A percentile compares a stretch with the other conserved stretches of the same genome.
Conservation (phyloP, 2,329 filamentous ascomycete genomes). For the Aspergillus sp. region DNA sequence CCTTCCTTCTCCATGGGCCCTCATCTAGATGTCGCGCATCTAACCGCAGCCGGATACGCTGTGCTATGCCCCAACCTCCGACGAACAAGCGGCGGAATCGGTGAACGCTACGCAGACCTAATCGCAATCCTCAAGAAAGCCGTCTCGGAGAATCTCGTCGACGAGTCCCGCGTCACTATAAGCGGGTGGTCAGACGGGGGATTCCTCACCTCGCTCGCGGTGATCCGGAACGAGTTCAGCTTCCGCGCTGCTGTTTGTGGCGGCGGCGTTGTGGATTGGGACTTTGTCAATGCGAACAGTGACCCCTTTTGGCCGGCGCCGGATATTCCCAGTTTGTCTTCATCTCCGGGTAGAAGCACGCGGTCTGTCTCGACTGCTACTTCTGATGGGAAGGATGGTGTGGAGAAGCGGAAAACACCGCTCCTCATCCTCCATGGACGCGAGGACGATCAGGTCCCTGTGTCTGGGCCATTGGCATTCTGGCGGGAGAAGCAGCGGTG, state of each 20-base stretch:
- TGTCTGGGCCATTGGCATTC: slow-evolving; percentile 5
- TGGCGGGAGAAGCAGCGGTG: slow-evolving; percentile 3
- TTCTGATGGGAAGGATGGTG: background rate
- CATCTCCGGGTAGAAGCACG: too few species aligned
- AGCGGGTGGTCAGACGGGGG: slow-evolving; percentile 4
- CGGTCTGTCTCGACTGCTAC: background rate
- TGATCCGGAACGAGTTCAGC: slow-evolving; percentile 3
- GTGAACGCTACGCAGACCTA: background rate
- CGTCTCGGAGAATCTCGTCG: background rate
- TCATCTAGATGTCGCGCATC: slow-evolving; percentile 2
- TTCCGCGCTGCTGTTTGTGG: slow-evolving; percentile 6
- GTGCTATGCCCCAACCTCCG: background rate
- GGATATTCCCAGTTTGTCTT: background rate
- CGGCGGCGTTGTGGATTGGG: slow-evolving; percentile 1
- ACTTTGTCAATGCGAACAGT: background rate
- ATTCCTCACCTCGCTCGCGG: slow-evolving; percentile 1
- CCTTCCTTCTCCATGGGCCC: background rate
- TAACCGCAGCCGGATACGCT: slow-evolving; percentile 1
- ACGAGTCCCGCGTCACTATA: slow-evolving; percentile 4
- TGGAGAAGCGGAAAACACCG: background rate
- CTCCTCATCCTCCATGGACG: slow-evolving; percentile 1
- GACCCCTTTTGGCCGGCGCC: background rate
- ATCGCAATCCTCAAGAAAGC: background rate
- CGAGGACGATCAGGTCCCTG: background rate
- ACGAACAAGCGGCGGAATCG: background rate